phyloP scores from a whole-genome alignment of 352 stramenopile genomes.

The Globisporangium echinulatum region DNA sequence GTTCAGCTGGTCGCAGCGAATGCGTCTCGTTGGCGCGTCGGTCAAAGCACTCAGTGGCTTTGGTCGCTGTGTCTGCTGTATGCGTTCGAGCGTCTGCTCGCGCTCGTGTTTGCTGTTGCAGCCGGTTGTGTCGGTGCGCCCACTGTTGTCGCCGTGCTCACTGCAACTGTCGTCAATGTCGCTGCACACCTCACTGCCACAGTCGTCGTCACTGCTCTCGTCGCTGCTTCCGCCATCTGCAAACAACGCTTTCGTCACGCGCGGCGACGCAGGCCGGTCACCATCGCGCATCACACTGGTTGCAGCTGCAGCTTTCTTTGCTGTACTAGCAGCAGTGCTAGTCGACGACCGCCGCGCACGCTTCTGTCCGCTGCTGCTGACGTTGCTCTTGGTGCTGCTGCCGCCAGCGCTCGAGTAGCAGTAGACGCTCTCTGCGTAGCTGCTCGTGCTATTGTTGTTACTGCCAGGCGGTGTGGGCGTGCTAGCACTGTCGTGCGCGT shows the following conservation, averaged over 20 bases:
- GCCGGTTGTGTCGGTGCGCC: background rate
- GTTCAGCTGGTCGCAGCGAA: background rate
- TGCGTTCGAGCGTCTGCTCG: background rate
- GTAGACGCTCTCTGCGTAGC: constrained; percentile 1
- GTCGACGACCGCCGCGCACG: constrained; percentile 6
- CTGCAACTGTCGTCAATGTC: background rate
- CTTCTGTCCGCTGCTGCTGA: constrained; percentile 9
- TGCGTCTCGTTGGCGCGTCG: background rate
- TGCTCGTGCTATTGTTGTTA: constrained; percentile 4
- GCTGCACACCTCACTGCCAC: constrained; percentile 5
- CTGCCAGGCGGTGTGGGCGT: background rate
- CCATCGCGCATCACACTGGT: background rate
- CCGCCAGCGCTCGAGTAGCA: constrained; percentile 5
- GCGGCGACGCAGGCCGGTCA: constrained; percentile 7
- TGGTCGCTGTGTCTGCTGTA: background rate
- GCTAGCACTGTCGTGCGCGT: background rate
- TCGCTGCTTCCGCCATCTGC: constrained; percentile 18
- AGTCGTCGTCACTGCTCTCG: constrained; percentile 21
- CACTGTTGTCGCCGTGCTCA: constrained; percentile 1
- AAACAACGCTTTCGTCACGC: constrained; percentile 28
- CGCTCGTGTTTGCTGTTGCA: background rate
- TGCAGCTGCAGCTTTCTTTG: constrained; percentile 2
- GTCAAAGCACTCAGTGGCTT: background rate
- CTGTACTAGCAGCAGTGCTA: background rate
- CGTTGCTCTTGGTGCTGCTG: constrained; percentile 9